A percentile compares a stretch with the other conserved stretches of the same genome.
Conservation (phyloP, 2,329 filamentous ascomycete genomes). For the Fusarium sp. region DNA sequence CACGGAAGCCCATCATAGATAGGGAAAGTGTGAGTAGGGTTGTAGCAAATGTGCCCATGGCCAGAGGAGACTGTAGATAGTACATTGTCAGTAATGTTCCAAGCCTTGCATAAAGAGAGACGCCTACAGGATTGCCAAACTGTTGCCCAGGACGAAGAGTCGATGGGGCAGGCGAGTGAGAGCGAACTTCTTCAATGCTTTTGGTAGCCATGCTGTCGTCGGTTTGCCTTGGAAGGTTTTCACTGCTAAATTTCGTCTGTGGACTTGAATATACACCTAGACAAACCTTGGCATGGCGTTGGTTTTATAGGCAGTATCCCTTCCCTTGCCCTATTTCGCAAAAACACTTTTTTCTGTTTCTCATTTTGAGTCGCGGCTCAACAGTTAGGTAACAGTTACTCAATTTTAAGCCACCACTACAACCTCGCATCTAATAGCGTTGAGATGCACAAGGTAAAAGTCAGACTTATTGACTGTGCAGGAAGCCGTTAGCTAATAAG, state of each 20-base stretch:
- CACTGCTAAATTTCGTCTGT: background rate
- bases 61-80: constrained; percentile 32
- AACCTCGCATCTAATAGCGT: constrained; percentile 6
- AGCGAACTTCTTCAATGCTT: constrained; percentile 22
- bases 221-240: background rate
- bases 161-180: constrained; percentile 9
- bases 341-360: constrained; percentile 3
- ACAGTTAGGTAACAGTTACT: constrained; percentile 34
- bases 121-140: constrained; percentile 30
- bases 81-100: background rate
- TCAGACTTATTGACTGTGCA: constrained; percentile 1
- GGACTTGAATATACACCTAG: background rate
- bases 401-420: background rate
- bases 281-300: constrained; percentile 12
- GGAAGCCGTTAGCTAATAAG: constrained; percentile 39
- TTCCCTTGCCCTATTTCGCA: background rate
- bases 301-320: constrained; percentile 18
- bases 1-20: constrained; percentile 50
- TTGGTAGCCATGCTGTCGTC: constrained; percentile 9
- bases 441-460: constrained; percentile 15
- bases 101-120: rapidly evolving
- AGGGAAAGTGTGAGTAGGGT: constrained; percentile 47
- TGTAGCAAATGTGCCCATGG: constrained; percentile 51
- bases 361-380: background rate
- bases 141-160: background rate